Percentiles rank a stretch among this genome's conserved stretches.
These are phyloP conservation scores for Phycomyces nitens DNA, from an alignment of 192 early-diverging fungal genomes.

Conservation along the genomic window DNA sequence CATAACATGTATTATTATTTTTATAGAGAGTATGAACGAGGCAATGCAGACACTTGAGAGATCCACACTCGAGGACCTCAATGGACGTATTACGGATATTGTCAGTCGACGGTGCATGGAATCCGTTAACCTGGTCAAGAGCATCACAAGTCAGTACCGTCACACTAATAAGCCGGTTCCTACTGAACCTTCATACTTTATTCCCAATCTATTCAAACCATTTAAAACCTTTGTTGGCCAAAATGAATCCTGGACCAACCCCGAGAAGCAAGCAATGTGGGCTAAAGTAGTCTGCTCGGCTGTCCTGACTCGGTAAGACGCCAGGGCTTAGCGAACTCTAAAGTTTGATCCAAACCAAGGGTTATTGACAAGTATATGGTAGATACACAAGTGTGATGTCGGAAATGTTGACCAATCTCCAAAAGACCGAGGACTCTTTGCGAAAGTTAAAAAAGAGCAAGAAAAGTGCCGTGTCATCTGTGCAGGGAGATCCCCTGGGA, in stretches of 20 bases:
- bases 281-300: slow-evolving; percentile 33
- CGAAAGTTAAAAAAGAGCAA: slow-evolving; percentile 39
- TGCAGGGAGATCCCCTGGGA: background rate
- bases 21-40: slow-evolving; percentile 29
- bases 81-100: slow-evolving; percentile 34
- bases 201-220: slow-evolving; percentile 46
- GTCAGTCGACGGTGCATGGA: slow-evolving; percentile 49
- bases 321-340: background rate
- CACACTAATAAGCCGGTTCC: slow-evolving; percentile 44
- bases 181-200: slow-evolving; percentile 47
- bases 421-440: slow-evolving; percentile 44
- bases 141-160: slow-evolving; percentile 38
- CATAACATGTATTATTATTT: background rate
- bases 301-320: slow-evolving; percentile 38
- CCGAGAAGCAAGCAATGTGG: slow-evolving; percentile 24
- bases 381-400: slow-evolving; percentile 35
- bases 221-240: slow-evolving; percentile 27
- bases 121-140: slow-evolving; percentile 34
- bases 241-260: slow-evolving; percentile 30
- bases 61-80: slow-evolving; percentile 36
- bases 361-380: background rate
- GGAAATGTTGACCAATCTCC: slow-evolving; percentile 36
- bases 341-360: no score
- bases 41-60: slow-evolving; percentile 3
- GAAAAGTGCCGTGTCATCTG: slow-evolving; percentile 8